Conservation (phyloP, 202 grass and related monocot species). For the Dendrocalamus latiflorus region DNA sequence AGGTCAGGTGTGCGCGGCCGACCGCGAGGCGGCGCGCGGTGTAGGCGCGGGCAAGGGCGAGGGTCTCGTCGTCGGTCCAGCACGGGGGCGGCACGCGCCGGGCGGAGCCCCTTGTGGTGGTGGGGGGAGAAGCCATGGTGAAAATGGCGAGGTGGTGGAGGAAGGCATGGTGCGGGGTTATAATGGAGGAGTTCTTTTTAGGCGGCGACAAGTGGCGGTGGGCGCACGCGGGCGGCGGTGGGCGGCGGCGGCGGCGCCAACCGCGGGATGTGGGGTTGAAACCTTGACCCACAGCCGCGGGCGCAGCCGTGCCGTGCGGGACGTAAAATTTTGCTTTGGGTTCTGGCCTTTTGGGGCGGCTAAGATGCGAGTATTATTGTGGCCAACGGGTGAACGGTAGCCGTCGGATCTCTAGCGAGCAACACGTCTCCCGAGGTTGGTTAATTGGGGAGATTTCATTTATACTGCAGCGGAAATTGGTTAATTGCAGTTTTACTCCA, state of each 20-base stretch:
- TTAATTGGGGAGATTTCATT: background rate
- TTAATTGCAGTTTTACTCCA: background rate
- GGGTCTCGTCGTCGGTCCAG: constrained; percentile 74
- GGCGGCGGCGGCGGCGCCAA: constrained; percentile 44
- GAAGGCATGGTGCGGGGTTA: constrained; percentile 21
- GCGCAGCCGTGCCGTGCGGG: background rate
- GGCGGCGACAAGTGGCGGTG: constrained; percentile 44
- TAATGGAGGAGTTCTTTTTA: constrained; percentile 35
- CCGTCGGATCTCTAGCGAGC: constrained; percentile 14
- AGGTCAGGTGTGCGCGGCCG: constrained; percentile 72
- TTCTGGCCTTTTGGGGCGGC: background rate
- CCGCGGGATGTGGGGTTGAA: constrained; percentile 22
- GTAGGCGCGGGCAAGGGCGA: constrained; percentile 74
- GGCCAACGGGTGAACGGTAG: too few relatives aligned
- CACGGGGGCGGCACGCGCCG: constrained; percentile 66
- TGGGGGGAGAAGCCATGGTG: constrained; percentile 18
- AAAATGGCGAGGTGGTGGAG: background rate
- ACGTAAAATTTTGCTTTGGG: background rate
- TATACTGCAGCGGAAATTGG: background rate
- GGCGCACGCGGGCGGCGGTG: constrained; percentile 40
- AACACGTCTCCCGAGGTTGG: background rate
- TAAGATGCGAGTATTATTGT: background rate
- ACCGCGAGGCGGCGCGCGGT: constrained; percentile 68
- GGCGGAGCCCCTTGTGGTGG: background rate
- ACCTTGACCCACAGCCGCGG: constrained; percentile 32